Base-by-base conservation (phyloP, 257 asterid genomes). In the Przewalskia tangutica region DNA sequence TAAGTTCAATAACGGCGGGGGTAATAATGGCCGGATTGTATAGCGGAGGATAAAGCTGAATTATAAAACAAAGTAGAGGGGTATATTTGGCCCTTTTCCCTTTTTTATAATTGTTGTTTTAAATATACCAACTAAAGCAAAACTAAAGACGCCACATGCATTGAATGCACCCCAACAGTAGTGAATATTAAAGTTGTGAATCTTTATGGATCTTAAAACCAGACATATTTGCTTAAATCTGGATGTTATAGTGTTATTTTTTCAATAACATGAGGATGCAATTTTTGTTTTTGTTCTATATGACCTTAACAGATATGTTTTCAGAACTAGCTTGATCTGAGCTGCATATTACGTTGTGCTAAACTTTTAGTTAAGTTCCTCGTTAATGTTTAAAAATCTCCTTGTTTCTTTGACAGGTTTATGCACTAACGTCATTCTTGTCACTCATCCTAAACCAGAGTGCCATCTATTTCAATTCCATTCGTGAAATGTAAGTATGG, bases 391-490 rank as follows among this genome's bases (percentile, higher is more conserved):
- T 51, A 85, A 73, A 88, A 46, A 20, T 73, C 20, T 81, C 17
- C 60, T 81, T 54, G 63, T 82, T 46, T 68, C 53, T 10, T 83
- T 83, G 63, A 78, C 97, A 96, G 99, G 98, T 96, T 79, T 96
- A 93, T 91, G 98, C 99, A 32, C 82, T 94, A 89, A 93, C 87
- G 88, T 96, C 99, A 81, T 96, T 96, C 95, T 87, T 96, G 87
- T 91, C 97, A 71, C 93, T 96, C 83, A 84, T 94, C 81, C 84
- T 94, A 78, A 89, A 90, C 76, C 82, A 86, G 83, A 87, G 93
- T 67, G 88, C 99, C 77, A 92, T 96, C 82, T 96, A 94, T 90
- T 96, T 94, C 93, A 90, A 94, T 87, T 94, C 99, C 77, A 78
- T 94, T 81, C 89, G 98, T 89, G 98, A 94, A 87, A 87, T 94